Evolutionary conservation across 1,139 yeast species (phyloP).

Genomic region (Yamadazyma blattariae): DNA sequence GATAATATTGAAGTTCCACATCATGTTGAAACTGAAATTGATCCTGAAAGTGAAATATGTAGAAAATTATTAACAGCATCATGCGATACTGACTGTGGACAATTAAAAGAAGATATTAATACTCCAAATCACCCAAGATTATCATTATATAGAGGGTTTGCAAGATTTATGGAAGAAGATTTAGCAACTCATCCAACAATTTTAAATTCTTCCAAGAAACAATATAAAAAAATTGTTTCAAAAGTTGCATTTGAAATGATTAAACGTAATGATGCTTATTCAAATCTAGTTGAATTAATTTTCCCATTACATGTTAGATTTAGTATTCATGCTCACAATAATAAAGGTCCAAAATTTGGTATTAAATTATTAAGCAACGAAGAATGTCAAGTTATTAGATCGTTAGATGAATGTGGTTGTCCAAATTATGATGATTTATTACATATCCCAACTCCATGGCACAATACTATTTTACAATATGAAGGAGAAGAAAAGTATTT

Average conservation of each 20-base stretch:
- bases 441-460: conserved; percentile 70
- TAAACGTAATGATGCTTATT: conserved; percentile 61
- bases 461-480: conserved; percentile 50
- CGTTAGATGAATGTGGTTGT: conserved; percentile 25
- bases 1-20: conserved; percentile 26
- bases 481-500: conserved; percentile 22
- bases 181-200: conserved; percentile 41
- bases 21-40: conserved; percentile 32
- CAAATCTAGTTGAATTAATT: conserved; percentile 56
- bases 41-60: conserved; percentile 33
- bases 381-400: conserved; percentile 36
- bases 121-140: conserved; percentile 50
- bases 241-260: conserved; percentile 64
- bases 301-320: conserved; percentile 59
- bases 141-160: conserved; percentile 53
- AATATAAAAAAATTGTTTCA: conserved; percentile 48
- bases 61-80: conserved; percentile 34
- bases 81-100: conserved; percentile 41
- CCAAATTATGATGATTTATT: conserved; percentile 42
- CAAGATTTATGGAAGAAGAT: conserved; percentile 60
- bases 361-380: conserved; percentile 45
- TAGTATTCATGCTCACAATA: conserved; percentile 60
- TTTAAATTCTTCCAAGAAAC: conserved; percentile 39
- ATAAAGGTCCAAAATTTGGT: conserved; percentile 59
- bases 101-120: conserved; percentile 31